Percentiles rank a stretch among this genome's conserved stretches.
These are phyloP conservation scores for Diaporthe sp. DNA, from an alignment of 2,329 filamentous ascomycete genomes.

Conservation along the genomic window DNA sequence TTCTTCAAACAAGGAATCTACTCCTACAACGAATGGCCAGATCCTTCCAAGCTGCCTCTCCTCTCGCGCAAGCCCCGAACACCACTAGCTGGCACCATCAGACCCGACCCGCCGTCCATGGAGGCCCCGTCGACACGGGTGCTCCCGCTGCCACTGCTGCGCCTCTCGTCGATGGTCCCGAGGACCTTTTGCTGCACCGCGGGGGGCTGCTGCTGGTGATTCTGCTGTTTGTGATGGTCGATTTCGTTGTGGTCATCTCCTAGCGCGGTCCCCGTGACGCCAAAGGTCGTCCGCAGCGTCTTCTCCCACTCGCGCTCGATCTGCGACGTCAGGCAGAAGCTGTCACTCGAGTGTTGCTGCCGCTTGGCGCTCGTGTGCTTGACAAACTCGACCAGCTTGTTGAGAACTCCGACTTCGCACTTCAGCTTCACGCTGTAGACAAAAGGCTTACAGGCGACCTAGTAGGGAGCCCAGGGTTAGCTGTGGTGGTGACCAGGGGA, in stretches of 20 bases:
- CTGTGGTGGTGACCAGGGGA: background rate
- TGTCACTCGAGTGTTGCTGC: background rate
- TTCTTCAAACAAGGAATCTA: background rate
- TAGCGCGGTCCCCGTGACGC: background rate
- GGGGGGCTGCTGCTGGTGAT: background rate
- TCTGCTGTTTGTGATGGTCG: background rate
- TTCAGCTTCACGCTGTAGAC: conserved; percentile 51
- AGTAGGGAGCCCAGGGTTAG: background rate
- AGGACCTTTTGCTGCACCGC: background rate
- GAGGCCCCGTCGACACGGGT: background rate
- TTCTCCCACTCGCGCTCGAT: conserved; percentile 34
- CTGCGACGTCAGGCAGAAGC: conserved; percentile 29
- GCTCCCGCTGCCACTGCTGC: conserved; percentile 1
- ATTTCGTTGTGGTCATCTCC: background rate
- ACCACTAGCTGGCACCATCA: background rate
- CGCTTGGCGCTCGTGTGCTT: conserved; percentile 1
- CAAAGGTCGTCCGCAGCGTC: conserved; percentile 29
- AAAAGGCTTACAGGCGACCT: conserved; percentile 44
- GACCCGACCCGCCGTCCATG: background rate
- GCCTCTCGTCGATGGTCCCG: conserved; percentile 13
- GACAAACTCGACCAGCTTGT: conserved; percentile 46
- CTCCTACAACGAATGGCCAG: background rate
- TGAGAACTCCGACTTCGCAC: conserved; percentile 49
- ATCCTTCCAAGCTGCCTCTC: background rate
- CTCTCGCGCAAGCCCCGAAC: conserved; percentile 7